Conservation (phyloP, 768 basidiomycete genomes). For the Suillus spraguei region DNA sequence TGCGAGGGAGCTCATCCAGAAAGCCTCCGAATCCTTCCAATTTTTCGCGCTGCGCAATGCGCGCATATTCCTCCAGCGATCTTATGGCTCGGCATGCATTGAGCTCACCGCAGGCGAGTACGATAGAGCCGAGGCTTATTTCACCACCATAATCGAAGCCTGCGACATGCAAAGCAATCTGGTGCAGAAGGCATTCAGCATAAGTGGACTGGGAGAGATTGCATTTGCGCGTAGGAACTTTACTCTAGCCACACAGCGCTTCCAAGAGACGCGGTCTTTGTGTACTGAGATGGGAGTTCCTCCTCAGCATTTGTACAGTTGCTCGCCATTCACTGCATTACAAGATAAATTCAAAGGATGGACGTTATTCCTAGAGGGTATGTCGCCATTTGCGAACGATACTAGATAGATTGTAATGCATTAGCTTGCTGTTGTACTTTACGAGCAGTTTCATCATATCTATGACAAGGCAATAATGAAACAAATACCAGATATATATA, state of each 20-base stretch:
- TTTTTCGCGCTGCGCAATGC: too few species aligned
- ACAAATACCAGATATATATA: too few species aligned
- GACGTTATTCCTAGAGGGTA: neutral
- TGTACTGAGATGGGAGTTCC: neutral
- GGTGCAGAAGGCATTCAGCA: neutral
- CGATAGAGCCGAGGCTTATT: too few species aligned
- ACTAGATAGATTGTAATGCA: too few species aligned
- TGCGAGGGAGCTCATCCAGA: too few species aligned
- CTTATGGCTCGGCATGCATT: too few species aligned
- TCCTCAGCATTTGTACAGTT: neutral
- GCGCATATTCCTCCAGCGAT: too few species aligned
- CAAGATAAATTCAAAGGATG: neutral
- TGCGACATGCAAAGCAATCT: neutral
- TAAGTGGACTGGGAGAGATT: neutral
- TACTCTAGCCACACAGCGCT: neutral
- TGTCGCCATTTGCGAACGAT: neutral
- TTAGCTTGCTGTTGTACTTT: too few species aligned
- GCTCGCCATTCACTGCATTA: rapidly evolving
- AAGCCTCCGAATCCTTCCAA: too few species aligned
- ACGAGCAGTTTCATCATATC: too few species aligned
- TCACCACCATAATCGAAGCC: neutral
- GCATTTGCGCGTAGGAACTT: neutral
- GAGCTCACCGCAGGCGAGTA: too few species aligned
- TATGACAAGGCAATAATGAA: too few species aligned
- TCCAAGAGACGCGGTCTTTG: neutral